phyloP scores from a whole-genome alignment of 2,329 filamentous ascomycete species.

The Botrytis byssoidea region DNA sequence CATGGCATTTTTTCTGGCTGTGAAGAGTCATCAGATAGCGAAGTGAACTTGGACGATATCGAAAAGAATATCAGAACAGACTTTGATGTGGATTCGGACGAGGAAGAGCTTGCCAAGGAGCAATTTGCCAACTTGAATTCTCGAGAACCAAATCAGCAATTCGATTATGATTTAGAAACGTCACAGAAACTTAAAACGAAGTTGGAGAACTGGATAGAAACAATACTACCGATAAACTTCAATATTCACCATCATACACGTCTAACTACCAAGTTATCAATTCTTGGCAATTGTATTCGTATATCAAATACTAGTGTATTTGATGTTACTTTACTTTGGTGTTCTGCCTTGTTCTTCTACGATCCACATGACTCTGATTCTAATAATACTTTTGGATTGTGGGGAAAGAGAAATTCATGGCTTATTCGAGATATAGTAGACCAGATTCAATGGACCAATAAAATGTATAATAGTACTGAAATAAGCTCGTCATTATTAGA shows the following conservation, averaged over 20 bases:
- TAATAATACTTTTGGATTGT: neutral
- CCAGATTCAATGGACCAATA: neutral
- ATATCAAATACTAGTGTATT: neutral
- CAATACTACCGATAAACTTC: neutral
- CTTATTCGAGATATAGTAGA: neutral
- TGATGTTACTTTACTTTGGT: neutral
- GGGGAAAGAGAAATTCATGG: neutral
- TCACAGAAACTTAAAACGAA: neutral
- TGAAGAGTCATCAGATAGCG: neutral
- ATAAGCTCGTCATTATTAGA: neutral
- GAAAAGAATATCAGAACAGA: neutral
- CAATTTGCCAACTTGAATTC: neutral
- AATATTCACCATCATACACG: neutral
- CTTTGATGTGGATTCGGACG: neutral
- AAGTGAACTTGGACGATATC: neutral
- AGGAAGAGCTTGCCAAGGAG: neutral
- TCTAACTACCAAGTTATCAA: neutral
- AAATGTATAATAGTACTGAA: neutral
- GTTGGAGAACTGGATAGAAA: conserved; percentile 1
- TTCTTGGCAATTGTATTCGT: neutral
- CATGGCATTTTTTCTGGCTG: neutral
- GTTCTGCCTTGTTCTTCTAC: neutral
- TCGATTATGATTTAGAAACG: neutral
- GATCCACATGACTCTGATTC: neutral
- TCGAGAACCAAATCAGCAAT: conserved; percentile 7